A percentile compares a stretch with the other conserved stretches of the same genome.
These are phyloP conservation scores for Scutellaria barbata DNA, from an alignment of 257 asterid species.

Conservation along the genomic window DNA sequence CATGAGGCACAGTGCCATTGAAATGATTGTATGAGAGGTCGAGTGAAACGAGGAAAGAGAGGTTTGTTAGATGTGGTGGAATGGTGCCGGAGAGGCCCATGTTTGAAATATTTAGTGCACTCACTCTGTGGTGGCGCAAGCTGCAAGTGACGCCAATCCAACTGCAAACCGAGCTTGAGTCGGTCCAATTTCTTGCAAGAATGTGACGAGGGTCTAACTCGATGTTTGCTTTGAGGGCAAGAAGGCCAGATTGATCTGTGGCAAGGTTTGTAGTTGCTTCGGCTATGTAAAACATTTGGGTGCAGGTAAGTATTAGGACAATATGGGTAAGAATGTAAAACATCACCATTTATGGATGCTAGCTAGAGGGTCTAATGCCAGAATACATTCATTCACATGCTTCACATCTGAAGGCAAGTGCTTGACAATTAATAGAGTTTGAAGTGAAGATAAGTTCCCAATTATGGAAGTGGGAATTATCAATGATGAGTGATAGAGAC, in stretches of 20 bases:
- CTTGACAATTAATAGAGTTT: no score
- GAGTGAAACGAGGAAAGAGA: slow-evolving; percentile 31
- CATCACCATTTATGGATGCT: neutral
- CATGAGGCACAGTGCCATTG: slow-evolving; percentile 16
- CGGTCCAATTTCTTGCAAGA: neutral
- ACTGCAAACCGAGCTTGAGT: neutral
- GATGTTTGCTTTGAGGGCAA: neutral
- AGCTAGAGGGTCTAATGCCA: no score
- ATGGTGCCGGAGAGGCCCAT: slow-evolving; percentile 18
- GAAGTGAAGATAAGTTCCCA: no score
- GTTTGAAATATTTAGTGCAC: neutral
- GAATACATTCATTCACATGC: no score
- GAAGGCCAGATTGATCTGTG: neutral
- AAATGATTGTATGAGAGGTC: slow-evolving; percentile 12
- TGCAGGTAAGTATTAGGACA: no score
- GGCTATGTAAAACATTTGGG: no score
- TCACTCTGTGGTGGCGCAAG: neutral
- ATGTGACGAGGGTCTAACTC: neutral
- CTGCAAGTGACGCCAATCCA: neutral
- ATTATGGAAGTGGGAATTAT: no score
- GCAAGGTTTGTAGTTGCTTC: neutral
- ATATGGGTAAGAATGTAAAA: neutral
- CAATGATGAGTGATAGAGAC: no score
- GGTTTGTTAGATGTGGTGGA: slow-evolving; percentile 29
- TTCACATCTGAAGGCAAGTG: no score